Conservation (phyloP, 768 basidiomycete genomes). For the Myochromella boudieri region DNA sequence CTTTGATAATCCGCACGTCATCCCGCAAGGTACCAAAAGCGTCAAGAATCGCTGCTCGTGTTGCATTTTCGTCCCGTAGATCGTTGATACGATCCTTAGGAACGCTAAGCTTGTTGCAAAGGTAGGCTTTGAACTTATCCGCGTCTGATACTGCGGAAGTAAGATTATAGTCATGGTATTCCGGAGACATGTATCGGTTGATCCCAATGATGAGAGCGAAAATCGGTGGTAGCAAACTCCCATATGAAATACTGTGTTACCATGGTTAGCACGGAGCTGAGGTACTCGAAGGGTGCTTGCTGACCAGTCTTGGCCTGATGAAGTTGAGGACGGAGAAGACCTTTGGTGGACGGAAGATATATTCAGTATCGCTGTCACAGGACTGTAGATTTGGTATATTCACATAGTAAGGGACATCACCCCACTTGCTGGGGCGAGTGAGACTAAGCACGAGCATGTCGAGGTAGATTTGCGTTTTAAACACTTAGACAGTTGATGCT, state of each 20-base stretch:
- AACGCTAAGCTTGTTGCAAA: constrained; percentile 28
- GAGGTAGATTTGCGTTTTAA: too few relatives aligned
- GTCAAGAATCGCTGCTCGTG: constrained; percentile 32
- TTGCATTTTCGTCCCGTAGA: constrained; percentile 37
- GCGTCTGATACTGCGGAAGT: constrained; percentile 41
- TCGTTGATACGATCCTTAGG: constrained; percentile 31
- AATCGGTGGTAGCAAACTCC: constrained; percentile 15
- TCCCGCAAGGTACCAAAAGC: constrained; percentile 26
- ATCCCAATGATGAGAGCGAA: constrained; percentile 22
- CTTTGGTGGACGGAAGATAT: too few relatives aligned
- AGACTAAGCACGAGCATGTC: too few relatives aligned
- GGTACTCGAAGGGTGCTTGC: neutral
- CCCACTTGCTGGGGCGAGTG: too few relatives aligned
- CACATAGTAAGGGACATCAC: too few relatives aligned
- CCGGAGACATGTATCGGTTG: constrained; percentile 1
- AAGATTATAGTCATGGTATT: constrained; percentile 19
- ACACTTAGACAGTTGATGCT: too few relatives aligned
- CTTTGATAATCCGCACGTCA: constrained; percentile 16
- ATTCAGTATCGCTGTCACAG: too few relatives aligned
- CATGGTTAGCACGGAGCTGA: neutral
- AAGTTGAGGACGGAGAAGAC: constrained; percentile 2
- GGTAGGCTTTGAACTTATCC: constrained; percentile 32
- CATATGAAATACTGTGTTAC: neutral
- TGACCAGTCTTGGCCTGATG: neutral
- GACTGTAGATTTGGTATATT: too few relatives aligned